Conservation (phyloP, 2,329 filamentous ascomycete genomes). For the Cladosporium halotolerans region DNA sequence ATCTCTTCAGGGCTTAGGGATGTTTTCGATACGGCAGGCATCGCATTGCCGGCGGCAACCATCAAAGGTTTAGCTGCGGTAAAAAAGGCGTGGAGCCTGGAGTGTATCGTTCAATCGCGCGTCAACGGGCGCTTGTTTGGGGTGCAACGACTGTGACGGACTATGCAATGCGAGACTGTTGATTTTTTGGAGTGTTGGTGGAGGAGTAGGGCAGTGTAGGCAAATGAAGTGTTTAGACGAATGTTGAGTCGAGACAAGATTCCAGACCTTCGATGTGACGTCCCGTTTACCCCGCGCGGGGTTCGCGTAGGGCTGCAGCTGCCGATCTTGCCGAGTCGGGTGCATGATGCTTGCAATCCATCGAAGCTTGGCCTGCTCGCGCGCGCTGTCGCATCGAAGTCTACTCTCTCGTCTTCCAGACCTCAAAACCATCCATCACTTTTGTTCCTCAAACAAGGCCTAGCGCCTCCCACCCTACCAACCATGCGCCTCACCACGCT, state of each 20-base stretch:
- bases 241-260: too few species aligned
- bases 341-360: neutral
- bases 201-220: too few species aligned
- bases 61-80: neutral
- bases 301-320: too few species aligned
- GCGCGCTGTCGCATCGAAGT: neutral
- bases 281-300: too few species aligned
- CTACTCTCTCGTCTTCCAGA: too few species aligned
- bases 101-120: neutral
- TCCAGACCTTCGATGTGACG: too few species aligned
- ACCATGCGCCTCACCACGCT: constrained; percentile 11
- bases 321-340: too few species aligned
- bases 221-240: too few species aligned
- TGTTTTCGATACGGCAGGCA: neutral
- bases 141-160: neutral
- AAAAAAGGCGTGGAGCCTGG: neutral
- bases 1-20: neutral
- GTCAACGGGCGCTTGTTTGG: neutral
- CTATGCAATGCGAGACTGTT: neutral
- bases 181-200: too few species aligned
- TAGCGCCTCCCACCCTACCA: neutral
- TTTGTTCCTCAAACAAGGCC: too few species aligned
- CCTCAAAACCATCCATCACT: too few species aligned
- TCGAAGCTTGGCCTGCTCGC: neutral
- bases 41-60: neutral